phyloP scores from a whole-genome alignment of 108 stramenopile genomes.

The Aurantiochytrium sp. region DNA sequence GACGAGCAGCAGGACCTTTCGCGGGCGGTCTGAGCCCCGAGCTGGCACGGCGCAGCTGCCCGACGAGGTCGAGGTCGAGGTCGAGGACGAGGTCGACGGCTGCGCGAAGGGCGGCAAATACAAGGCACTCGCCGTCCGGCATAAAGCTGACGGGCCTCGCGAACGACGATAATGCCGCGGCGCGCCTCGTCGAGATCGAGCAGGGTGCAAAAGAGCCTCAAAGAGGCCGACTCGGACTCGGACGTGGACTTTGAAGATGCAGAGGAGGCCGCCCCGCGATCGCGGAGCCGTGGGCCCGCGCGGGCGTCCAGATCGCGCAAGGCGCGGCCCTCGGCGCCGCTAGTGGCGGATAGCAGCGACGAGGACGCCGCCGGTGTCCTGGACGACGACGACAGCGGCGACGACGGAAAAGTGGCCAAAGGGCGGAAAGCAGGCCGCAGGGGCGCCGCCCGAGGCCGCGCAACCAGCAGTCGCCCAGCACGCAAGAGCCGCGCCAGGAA shows the following conservation, averaged over 20 bases:
- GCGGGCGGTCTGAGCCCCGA: no score
- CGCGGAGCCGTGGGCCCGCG: background rate
- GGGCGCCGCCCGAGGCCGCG: background rate
- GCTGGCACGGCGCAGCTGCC: no score
- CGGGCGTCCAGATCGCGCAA: no score
- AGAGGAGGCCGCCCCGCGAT: background rate
- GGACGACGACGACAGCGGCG: background rate
- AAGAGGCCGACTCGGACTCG: background rate
- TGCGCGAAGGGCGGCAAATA: no score
- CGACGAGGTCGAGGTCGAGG: no score
- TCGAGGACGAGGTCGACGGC: no score
- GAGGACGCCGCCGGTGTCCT: background rate
- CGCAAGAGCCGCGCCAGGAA: background rate
- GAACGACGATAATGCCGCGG: background rate
- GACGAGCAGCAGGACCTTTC: no score
- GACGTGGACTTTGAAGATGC: background rate
- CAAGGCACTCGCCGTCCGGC: no score
- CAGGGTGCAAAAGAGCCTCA: background rate
- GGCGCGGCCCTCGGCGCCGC: background rate
- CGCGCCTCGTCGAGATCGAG: background rate
- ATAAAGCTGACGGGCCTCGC: no score
- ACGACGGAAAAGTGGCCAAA: background rate
- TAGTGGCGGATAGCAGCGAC: background rate
- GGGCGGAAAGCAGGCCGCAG: background rate
- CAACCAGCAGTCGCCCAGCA: background rate